Evolutionary conservation across 306 rosid genomes (phyloP).

Genomic region (Hippophae gyantsensis): DNA sequence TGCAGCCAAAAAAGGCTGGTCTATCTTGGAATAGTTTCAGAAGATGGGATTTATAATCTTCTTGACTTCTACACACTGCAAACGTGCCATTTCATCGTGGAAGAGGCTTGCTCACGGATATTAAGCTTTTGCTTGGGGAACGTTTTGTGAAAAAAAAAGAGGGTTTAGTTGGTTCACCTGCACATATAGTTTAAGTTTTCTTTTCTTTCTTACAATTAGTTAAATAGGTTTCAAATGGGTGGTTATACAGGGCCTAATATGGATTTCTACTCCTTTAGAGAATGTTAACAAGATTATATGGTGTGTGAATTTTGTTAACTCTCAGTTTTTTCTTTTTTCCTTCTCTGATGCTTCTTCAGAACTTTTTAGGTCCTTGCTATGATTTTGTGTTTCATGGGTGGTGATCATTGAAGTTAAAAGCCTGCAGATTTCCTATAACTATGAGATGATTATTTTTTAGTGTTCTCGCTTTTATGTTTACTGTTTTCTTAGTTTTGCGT

Average conservation of each 20-base stretch:
- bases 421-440: slow-evolving; percentile 5
- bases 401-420: slow-evolving; percentile 8
- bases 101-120: slow-evolving; percentile 19
- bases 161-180: slow-evolving; percentile 2
- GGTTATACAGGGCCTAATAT: slow-evolving; percentile 2
- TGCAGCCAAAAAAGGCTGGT: slow-evolving; percentile 18
- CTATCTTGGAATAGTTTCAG: slow-evolving; percentile 3
- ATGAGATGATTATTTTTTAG: slow-evolving; percentile 6
- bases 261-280: slow-evolving; percentile 9
- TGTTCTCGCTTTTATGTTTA: neutral
- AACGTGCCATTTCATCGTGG: slow-evolving; percentile 16
- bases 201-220: neutral
- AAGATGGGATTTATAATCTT: slow-evolving; percentile 23
- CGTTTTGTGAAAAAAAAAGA: neutral
- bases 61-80: slow-evolving; percentile 15
- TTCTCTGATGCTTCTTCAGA: slow-evolving; percentile 9
- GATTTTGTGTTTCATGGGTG: neutral
- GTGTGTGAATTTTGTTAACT: slow-evolving; percentile 19
- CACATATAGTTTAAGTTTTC: neutral
- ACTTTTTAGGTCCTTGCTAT: slow-evolving; percentile 12
- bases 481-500: neutral
- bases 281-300: slow-evolving; percentile 6
- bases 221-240: neutral
- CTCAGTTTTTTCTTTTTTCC: slow-evolving; percentile 6
- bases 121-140: slow-evolving; percentile 8